These are phyloP conservation scores for Dothideomycetes sp. DNA, from an alignment of 2,329 filamentous ascomycete species.

Conservation along the genomic window DNA sequence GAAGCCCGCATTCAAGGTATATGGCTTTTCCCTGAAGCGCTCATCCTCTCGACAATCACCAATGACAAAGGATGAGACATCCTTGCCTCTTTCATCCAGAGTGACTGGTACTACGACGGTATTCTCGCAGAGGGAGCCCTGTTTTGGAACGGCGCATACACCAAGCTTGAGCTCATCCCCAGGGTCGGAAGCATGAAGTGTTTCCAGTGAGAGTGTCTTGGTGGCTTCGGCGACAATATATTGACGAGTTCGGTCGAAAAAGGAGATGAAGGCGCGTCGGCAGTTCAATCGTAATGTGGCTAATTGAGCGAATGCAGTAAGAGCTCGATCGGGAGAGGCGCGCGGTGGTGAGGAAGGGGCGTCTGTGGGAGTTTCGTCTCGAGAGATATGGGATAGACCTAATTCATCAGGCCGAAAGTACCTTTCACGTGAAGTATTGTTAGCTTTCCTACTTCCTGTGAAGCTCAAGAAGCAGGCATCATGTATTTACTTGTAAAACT, in stretches of 20 bases:
- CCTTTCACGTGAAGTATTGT: constrained; percentile 11
- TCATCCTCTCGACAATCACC: constrained; percentile 19
- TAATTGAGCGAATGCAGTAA: constrained; percentile 41
- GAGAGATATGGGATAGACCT: constrained; percentile 12
- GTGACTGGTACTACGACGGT: constrained; percentile 10
- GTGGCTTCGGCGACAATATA: constrained; percentile 45
- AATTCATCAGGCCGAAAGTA: constrained; percentile 14
- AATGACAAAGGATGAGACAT: constrained; percentile 8
- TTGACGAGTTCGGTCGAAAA: constrained; percentile 39
- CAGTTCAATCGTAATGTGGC: constrained; percentile 37
- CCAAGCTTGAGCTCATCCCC: constrained; percentile 20
- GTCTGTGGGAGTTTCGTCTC: constrained; percentile 4
- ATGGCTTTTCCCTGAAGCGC: constrained; percentile 20
- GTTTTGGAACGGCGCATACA: constrained; percentile 17
- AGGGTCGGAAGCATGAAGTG: constrained; percentile 13
- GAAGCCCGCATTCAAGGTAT: constrained; percentile 17
- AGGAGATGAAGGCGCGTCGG: constrained; percentile 40
- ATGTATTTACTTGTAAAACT: constrained; percentile 20
- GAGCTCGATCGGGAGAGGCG: constrained; percentile 22
- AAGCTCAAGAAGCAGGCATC: no score
- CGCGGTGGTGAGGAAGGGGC: neutral
- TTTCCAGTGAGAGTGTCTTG: constrained; percentile 30
- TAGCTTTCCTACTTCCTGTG: no score
- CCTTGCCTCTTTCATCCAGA: constrained; percentile 9
- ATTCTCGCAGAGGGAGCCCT: constrained; percentile 20